Evolutionary conservation across 2,329 filamentous ascomycete genomes (phyloP).

Genomic region (Fusarium armeniacum): DNA sequence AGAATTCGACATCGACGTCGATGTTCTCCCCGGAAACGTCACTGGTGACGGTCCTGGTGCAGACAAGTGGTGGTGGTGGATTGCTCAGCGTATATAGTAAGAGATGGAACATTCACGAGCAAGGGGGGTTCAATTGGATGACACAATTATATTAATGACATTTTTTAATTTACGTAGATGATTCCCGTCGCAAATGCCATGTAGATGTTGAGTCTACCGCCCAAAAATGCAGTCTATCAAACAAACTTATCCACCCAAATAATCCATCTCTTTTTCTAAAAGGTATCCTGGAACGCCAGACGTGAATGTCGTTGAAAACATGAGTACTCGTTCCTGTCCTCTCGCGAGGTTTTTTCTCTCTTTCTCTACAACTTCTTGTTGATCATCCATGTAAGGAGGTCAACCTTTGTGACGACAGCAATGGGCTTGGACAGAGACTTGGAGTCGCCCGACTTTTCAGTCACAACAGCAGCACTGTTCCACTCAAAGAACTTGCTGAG

Average conservation of each 20-base stretch:
- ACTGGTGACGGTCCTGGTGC: conserved; percentile 76
- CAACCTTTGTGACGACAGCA: conserved; percentile 96
- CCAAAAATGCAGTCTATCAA: conserved; percentile 44
- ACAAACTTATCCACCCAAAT: conserved; percentile 26
- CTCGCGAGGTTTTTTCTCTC: conserved; percentile 32
- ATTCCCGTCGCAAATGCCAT: conserved; percentile 43
- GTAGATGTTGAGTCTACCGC: conserved; percentile 62
- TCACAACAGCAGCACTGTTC: conserved; percentile 97
- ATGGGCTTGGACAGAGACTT: conserved; percentile 79
- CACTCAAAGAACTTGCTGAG: conserved; percentile 97
- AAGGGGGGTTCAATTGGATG: conserved; percentile 2
- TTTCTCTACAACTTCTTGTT: conserved; percentile 64
- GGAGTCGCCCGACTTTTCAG: conserved; percentile 74
- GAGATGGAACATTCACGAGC: background rate
- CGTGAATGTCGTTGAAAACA: conserved; percentile 52
- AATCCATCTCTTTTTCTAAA: conserved; percentile 40
- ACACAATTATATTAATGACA: conserved; percentile 48
- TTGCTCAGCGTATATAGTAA: conserved; percentile 71
- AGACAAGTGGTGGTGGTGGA: conserved; percentile 91
- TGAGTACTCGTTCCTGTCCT: conserved; percentile 51
- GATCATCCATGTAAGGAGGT: conserved; percentile 92
- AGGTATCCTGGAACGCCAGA: conserved; percentile 52
- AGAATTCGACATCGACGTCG: conserved; percentile 84
- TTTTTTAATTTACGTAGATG: conserved; percentile 43
- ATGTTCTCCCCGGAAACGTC: conserved; percentile 82